Percentiles rank a stretch among this genome's conserved stretches.
Conservation (phyloP, 2,329 filamentous ascomycete genomes). For the Sclerotinia borealis region DNA sequence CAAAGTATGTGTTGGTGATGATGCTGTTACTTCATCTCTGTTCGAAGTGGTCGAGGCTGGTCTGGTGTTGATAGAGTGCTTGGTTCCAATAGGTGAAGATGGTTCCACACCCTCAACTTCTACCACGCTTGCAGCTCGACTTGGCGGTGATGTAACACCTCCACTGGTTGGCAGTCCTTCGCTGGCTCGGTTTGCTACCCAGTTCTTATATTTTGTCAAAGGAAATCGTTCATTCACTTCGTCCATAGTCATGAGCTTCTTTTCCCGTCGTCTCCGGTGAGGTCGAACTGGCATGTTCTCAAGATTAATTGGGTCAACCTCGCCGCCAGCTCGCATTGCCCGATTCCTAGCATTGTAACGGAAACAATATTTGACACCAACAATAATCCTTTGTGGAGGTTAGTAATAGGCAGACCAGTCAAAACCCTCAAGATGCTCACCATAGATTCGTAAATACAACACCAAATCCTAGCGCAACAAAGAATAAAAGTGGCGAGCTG, state of each 20-base stretch:
- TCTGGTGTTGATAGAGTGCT: conserved; percentile 32
- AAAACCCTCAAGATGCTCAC: conserved; percentile 47
- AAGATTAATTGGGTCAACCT: conserved; percentile 83
- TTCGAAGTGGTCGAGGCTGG: conserved; percentile 24
- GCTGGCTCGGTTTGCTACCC: conserved; percentile 77
- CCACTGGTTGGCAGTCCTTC: conserved; percentile 79
- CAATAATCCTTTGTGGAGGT: conserved; percentile 74
- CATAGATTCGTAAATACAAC: conserved; percentile 98
- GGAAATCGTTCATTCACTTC: conserved; percentile 98
- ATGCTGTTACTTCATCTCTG: conserved; percentile 13
- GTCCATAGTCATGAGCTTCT: conserved; percentile 98
- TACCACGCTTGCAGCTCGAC: conserved; percentile 66
- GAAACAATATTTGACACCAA: conserved; percentile 99
- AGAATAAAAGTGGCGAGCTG: conserved; percentile 77
- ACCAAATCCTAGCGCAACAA: conserved; percentile 91
- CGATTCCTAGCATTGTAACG: conserved; percentile 94
- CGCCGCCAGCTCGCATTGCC: conserved; percentile 66
- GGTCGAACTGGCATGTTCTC: conserved; percentile 72
- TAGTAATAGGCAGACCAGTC: conserved; percentile 17
- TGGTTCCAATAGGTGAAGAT: conserved; percentile 31
- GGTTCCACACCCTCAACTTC: conserved; percentile 54
- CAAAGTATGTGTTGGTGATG: conserved; percentile 15
- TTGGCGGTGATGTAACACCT: conserved; percentile 70
- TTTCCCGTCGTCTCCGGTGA: conserved; percentile 82
- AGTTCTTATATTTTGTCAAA: conserved; percentile 91